phyloP scores from a whole-genome alignment of 163 green algal species.

The Scenedesmus sp. region DNA sequence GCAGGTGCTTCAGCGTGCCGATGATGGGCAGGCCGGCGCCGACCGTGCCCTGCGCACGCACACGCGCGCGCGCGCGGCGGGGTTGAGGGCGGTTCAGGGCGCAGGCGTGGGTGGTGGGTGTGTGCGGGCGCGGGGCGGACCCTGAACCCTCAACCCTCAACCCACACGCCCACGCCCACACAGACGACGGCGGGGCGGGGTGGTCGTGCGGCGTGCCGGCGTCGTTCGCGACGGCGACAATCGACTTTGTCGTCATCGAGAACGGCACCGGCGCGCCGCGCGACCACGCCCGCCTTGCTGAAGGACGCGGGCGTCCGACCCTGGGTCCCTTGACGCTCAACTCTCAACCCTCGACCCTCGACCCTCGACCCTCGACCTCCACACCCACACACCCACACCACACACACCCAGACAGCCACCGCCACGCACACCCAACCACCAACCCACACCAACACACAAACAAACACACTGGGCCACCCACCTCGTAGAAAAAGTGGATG shows the following conservation, averaged over 20 bases:
- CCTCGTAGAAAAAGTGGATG: conserved; percentile 99
- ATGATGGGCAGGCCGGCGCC: conserved; percentile 95
- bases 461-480: conserved; percentile 13
- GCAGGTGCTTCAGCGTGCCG: conserved; percentile 90
- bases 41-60: conserved; percentile 78
- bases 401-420: neutral
- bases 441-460: neutral
- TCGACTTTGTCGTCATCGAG: no score
- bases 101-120: neutral
- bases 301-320: no score
- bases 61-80: no score
- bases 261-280: no score
- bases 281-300: no score
- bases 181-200: no score
- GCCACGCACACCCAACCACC: neutral
- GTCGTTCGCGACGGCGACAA: no score
- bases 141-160: neutral
- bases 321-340: no score
- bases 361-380: no score
- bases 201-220: no score
- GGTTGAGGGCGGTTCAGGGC: conserved; percentile 1
- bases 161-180: neutral
- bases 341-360: no score
- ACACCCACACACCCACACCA: no score
- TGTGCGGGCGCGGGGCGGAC: neutral